Evolutionary conservation across 2,329 filamentous ascomycete species (phyloP), one percentile per base, ranked within the genome.

Genomic region (Xylaria sp.): DNA sequence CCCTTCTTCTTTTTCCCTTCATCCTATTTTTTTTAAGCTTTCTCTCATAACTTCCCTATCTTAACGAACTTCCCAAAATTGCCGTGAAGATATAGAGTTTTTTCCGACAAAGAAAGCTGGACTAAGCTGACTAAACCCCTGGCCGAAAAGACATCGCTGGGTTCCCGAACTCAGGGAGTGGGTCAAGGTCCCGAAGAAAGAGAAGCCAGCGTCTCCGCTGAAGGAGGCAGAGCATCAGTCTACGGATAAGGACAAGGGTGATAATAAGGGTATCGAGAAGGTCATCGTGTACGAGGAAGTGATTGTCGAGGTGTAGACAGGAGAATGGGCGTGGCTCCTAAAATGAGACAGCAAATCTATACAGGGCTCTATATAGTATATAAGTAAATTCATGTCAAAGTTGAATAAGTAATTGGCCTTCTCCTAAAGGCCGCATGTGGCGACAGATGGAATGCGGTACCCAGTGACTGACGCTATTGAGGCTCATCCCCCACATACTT

Each of bases 141-240:
- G 1, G 4, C 22, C 13, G 15, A 42, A 27, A 42, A 90, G 89
- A 25, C 89, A 92, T 75, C 79, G 77, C 38, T 92, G 89, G 89
- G 79, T 86, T 50, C 79, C 85, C 3, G 81, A 85, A 27, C 76
- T 81, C 50, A 88, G 87, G 73, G 83, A 87, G 71, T 91, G 89
- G 89, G 76, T 89, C 42, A 86, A 83, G 73, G 78, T 75, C 61
- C 70, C 77, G 63, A 66, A 75, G n/a, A 44, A 57, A 63, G 65
- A 76, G 27, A 29, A 56, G 61, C 27, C 45, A 2, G 13, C 25
- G 25, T 3, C 45, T 29, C 47, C 49, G 17, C 25, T 57, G 61
- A 22, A 64, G 62, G 31, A 61, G 54, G 45, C 64, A 62, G 50
- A 59, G 22, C 20, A 54, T 45, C 50, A 49, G 9, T n/a, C 51